Base-by-base conservation (phyloP, 2,329 filamentous ascomycete species). In the Trichoderma hamatum region DNA sequence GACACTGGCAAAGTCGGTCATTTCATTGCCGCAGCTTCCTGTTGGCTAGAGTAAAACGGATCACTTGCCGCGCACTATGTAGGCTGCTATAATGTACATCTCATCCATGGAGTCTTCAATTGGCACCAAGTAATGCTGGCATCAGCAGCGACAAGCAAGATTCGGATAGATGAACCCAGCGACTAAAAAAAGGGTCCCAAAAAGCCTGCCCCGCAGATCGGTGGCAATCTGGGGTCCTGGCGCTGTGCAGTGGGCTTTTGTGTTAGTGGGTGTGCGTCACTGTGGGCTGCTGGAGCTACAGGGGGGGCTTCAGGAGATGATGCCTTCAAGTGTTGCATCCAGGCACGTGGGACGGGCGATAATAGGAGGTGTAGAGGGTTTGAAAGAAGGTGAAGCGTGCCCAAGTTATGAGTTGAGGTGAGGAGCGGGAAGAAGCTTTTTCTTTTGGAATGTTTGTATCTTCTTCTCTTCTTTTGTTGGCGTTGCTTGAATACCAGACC, bases 251-350 rank as follows among this genome's bases (percentile, higher is more conserved):
- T 62, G 43, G n/a, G n/a, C 26, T 52, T n/a, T 19, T 16, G 39
- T 43, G 39, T n/a, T 63, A 52, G 46, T 63, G 60, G 46, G 46
- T 52, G 30, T 30, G 59, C 13, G 59, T 26, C 16, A 14, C 19
- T 62, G 5, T 63, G 46, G 30, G 60, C 13, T 30, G 7, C 30
- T 52, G 60, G 39, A 61, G 39, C 59, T 36, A 51, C 30, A 34
- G 60, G 60, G 60, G 60, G 43, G 14, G n/a, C 49, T 63, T 63
- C 60, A 63, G 60, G 60, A 43, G 60, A 13, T 49, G 11, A 13
- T 30, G 43, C 36, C 26, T 24, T 58, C 30, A n/a, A 14, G 13
- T 59, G 58, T 43, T 32, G 26, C 59, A 61, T 46, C 28, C 54
- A 36, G 58, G 59, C 28, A 51, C 39, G n/a, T 4, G n/a, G 21